Evolutionary conservation across 768 basidiomycete species (phyloP).

Genomic region (Mycena olivaceomarginata): DNA sequence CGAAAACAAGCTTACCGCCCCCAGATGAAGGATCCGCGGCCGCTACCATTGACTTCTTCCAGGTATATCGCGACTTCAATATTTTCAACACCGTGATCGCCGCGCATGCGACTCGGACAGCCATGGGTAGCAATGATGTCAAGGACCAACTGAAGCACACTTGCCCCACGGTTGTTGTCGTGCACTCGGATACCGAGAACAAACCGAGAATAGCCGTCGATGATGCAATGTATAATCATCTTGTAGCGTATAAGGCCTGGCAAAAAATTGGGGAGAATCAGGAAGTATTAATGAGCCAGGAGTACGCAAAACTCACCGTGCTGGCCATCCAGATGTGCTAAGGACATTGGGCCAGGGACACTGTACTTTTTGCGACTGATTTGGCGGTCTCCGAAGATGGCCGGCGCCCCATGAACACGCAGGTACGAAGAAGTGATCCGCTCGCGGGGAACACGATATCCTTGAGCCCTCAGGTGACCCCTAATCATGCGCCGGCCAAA

Average conservation of each 20-base stretch:
- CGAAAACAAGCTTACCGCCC: background rate
- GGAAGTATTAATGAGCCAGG: background rate
- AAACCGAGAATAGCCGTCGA: constrained; percentile 52
- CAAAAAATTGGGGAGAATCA: background rate
- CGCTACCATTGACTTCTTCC: constrained; percentile 8
- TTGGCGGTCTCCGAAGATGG: no score
- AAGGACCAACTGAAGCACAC: background rate
- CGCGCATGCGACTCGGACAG: constrained; percentile 53
- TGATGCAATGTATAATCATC: constrained; percentile 54
- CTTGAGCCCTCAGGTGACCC: no score
- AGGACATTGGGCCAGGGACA: no score
- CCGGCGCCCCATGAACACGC: no score
- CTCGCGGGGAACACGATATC: no score
- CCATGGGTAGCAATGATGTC: constrained; percentile 50
- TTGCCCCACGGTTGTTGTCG: constrained; percentile 20
- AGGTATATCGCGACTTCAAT: constrained; percentile 22
- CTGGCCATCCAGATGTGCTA: no score
- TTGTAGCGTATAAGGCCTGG: constrained; percentile 50
- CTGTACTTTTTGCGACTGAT: no score
- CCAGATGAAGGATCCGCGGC: constrained; percentile 32
- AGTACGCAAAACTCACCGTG: no score
- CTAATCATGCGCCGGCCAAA: no score
- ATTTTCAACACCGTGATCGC: constrained; percentile 28
- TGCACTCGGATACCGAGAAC: constrained; percentile 21
- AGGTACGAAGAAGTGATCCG: no score